Conservation (phyloP, 768 basidiomycete species). For the Cubamyces sp. region DNA sequence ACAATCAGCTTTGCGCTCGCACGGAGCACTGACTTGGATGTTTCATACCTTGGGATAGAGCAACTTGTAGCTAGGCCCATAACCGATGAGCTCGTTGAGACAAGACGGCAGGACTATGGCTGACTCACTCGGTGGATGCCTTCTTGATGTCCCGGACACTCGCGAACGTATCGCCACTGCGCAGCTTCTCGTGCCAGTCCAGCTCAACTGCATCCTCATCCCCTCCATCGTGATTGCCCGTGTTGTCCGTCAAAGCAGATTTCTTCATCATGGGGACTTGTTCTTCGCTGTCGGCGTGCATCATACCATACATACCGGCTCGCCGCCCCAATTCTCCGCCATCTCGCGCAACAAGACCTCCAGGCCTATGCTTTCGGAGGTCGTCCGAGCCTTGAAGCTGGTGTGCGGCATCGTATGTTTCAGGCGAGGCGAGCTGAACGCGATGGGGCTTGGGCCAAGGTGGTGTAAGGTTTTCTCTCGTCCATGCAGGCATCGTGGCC, state of each 20-base stretch:
- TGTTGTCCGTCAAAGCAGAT: background rate
- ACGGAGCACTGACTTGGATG: background rate
- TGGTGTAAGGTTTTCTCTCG: background rate
- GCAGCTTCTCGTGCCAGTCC: conserved; percentile 11
- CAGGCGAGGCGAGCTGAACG: conserved; percentile 8
- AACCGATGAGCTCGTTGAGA: background rate
- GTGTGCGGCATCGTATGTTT: conserved; percentile 9
- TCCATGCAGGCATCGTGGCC: conserved; percentile 13
- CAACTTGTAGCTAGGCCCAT: conserved; percentile 14
- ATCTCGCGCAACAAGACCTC: conserved; percentile 1
- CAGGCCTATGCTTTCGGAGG: conserved; percentile 13
- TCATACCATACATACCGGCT: conserved; percentile 14
- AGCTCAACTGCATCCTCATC: background rate
- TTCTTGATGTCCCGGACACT: conserved; percentile 30
- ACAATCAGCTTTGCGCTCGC: background rate
- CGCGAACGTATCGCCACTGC: conserved; percentile 5
- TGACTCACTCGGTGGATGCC: conserved; percentile 19
- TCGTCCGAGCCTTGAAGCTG: background rate
- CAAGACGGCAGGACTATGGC: background rate
- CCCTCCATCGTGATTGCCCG: too few species aligned
- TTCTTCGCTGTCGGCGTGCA: background rate
- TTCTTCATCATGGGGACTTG: background rate
- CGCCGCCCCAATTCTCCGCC: conserved; percentile 10
- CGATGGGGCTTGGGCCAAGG: conserved; percentile 15
- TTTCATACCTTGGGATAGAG: conserved; percentile 4